These are phyloP conservation scores for Elongisporangium prolatum DNA, from an alignment of 352 stramenopile genomes.

Conservation along the genomic window DNA sequence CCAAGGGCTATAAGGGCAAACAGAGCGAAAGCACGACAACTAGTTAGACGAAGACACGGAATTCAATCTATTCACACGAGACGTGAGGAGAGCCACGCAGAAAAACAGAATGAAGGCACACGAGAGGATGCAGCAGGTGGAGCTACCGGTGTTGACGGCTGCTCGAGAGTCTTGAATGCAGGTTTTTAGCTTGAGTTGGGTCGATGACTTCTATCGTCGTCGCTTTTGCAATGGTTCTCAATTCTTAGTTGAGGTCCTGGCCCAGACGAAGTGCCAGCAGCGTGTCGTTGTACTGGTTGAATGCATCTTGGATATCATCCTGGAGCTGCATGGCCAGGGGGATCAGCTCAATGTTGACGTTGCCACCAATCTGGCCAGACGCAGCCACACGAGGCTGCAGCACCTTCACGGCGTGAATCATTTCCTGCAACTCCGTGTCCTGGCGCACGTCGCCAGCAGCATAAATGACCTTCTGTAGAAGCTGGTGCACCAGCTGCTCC, in stretches of 20 bases:
- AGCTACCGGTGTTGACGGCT: constrained; percentile 2
- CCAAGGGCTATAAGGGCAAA: constrained; percentile 53
- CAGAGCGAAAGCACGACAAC: background rate
- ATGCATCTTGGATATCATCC: constrained; percentile 87
- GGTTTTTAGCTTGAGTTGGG: background rate
- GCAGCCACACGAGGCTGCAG: constrained; percentile 76
- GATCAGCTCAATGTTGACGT: constrained; percentile 87
- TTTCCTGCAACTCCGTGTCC: constrained; percentile 86
- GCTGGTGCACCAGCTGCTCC: constrained; percentile 83
- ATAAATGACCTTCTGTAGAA: constrained; percentile 89
- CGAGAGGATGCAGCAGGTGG: constrained; percentile 7
- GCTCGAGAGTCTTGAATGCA: background rate
- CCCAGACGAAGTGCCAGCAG: constrained; percentile 77
- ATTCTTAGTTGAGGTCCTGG: constrained; percentile 75
- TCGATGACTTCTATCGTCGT: constrained; percentile 4
- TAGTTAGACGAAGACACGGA: background rate
- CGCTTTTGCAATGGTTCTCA: constrained; percentile 4
- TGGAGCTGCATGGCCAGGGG: constrained; percentile 87
- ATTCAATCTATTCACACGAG: constrained; percentile 29
- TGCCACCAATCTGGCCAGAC: constrained; percentile 81
- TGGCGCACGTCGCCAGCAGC: constrained; percentile 80
- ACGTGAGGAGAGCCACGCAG: constrained; percentile 12
- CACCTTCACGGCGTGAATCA: constrained; percentile 89
- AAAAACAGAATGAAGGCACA: constrained; percentile 16
- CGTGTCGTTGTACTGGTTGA: constrained; percentile 91